Evolutionary conservation across 2,329 filamentous ascomycete species (phyloP).

Genomic region (Hysterium pulicare): DNA sequence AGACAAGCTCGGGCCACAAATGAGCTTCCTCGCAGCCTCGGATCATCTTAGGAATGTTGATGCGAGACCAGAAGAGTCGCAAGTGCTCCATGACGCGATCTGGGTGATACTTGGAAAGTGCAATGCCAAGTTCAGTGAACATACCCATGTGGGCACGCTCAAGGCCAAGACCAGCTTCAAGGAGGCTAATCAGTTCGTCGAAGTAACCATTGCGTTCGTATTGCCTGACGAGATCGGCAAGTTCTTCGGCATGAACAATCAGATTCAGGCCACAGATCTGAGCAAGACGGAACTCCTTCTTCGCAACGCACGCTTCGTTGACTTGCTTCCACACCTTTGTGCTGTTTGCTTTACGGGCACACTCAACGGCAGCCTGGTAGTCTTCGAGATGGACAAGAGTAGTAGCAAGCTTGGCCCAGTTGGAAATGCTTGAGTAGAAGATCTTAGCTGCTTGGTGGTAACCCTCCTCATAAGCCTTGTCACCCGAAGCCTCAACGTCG

Average conservation of each 20-base stretch:
- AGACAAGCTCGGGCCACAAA: conserved; percentile 95
- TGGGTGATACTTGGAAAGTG: conserved; percentile 89
- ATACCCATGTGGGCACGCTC: conserved; percentile 94
- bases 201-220: conserved; percentile 98
- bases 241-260: conserved; percentile 94
- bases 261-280: conserved; percentile 98
- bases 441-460: conserved; percentile 97
- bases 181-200: conserved; percentile 89
- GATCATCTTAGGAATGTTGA: conserved; percentile 98
- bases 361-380: conserved; percentile 96
- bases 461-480: conserved; percentile 95
- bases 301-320: conserved; percentile 89
- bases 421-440: conserved; percentile 96
- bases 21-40: conserved; percentile 89
- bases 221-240: conserved; percentile 88
- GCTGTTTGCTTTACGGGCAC: conserved; percentile 96
- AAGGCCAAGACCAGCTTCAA: conserved; percentile 91
- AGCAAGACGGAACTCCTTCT: conserved; percentile 98
- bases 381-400: conserved; percentile 96
- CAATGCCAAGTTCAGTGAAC: conserved; percentile 91
- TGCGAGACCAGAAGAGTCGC: conserved; percentile 95
- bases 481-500: conserved; percentile 92
- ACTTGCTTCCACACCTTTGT: conserved; percentile 99
- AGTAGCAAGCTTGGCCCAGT: conserved; percentile 98
- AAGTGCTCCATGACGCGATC: conserved; percentile 98